Evolutionary conservation across 768 basidiomycete species (phyloP).

Genomic region (Pleurotus ostreatus): DNA sequence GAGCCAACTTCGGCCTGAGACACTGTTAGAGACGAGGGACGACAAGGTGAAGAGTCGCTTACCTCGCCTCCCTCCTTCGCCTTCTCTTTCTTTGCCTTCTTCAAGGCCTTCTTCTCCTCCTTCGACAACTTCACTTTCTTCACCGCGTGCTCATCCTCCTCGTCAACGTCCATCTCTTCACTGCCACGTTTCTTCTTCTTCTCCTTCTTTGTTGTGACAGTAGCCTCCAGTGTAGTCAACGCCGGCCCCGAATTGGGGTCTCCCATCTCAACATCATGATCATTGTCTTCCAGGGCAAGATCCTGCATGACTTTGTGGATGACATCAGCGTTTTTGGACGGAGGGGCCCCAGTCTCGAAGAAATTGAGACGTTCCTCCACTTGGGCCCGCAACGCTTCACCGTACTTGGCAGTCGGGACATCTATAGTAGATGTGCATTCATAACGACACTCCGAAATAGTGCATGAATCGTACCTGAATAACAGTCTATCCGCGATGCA

Average conservation of each 20-base stretch:
- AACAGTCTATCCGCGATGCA: constrained; percentile 95
- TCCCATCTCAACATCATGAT: constrained; percentile 36
- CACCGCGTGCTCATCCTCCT: constrained; percentile 45
- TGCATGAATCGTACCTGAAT: constrained; percentile 51
- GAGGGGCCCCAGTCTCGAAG: constrained; percentile 89
- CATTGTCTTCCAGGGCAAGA: constrained; percentile 65
- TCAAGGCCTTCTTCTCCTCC: constrained; percentile 83
- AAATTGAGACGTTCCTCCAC: constrained; percentile 94
- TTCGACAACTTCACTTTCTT: constrained; percentile 80
- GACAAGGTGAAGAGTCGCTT: background rate
- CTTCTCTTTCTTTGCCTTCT: constrained; percentile 66
- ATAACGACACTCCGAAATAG: constrained; percentile 1
- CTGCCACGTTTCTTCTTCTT: constrained; percentile 68
- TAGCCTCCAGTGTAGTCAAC: constrained; percentile 56
- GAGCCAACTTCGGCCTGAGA: constrained; percentile 19
- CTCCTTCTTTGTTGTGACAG: constrained; percentile 50
- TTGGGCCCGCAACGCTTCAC: constrained; percentile 88
- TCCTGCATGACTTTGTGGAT: constrained; percentile 85
- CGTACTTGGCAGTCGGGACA: constrained; percentile 86
- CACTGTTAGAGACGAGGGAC: constrained; percentile 5
- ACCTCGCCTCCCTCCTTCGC: constrained; percentile 49
- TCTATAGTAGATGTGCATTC: constrained; percentile 35
- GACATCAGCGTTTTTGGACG: constrained; percentile 89
- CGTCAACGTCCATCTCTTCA: constrained; percentile 64
- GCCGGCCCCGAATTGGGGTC: constrained; percentile 44